Evolutionary conservation across 306 rosid species (phyloP).

Genomic region (Lathyrus sativus): DNA sequence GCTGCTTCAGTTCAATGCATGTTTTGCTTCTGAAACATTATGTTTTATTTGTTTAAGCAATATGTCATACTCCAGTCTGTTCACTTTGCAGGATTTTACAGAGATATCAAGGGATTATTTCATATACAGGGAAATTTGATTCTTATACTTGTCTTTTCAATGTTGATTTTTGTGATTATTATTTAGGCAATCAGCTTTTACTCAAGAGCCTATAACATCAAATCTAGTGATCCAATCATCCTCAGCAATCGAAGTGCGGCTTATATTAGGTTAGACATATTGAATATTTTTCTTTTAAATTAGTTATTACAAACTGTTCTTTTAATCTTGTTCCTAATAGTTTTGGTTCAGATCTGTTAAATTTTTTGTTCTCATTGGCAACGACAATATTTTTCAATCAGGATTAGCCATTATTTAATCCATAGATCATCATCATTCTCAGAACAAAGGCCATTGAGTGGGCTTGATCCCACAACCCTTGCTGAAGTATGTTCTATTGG

Average conservation of each 20-base stretch:
- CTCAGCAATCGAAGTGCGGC: constrained; percentile 82
- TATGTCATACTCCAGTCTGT: constrained; percentile 23
- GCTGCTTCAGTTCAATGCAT: constrained; percentile 24
- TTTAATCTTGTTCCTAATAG: constrained; percentile 13
- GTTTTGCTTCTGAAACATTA: constrained; percentile 26
- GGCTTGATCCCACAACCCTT: constrained; percentile 93
- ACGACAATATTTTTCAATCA: constrained; percentile 45
- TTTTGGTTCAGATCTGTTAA: constrained; percentile 37
- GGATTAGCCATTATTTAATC: constrained; percentile 74
- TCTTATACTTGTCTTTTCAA: constrained; percentile 19
- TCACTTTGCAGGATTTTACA: not conserved
- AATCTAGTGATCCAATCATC: constrained; percentile 75
- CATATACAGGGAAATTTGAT: constrained; percentile 27
- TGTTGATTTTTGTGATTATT: constrained; percentile 38
- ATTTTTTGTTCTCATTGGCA: constrained; percentile 28
- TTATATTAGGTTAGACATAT: constrained; percentile 70
- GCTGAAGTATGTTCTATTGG: constrained; percentile 69
- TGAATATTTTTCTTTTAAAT: constrained; percentile 23
- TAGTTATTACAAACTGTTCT: constrained; percentile 4
- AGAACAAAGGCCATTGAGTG: constrained; percentile 77
- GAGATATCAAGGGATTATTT: constrained; percentile 31
- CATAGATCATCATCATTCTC: constrained; percentile 75
- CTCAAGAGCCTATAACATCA: constrained; percentile 81
- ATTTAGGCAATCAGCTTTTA: constrained; percentile 82
- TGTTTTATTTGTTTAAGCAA: constrained; percentile 25